phyloP scores from a whole-genome alignment of 2,329 filamentous ascomycete genomes.

The Diaporthe australafricana region DNA sequence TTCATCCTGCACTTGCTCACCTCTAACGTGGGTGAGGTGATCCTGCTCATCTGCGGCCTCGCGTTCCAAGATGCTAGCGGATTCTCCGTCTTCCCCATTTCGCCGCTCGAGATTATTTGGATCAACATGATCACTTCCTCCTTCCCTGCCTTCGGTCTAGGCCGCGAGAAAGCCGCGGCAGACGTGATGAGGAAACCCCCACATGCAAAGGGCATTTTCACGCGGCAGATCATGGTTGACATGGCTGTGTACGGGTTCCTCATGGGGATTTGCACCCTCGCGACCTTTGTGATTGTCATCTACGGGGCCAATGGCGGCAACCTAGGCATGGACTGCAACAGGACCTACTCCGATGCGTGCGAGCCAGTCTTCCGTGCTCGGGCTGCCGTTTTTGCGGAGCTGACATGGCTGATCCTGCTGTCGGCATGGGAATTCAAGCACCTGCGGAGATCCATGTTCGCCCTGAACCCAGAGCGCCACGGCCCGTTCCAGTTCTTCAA shows the following conservation, averaged over 20 bases:
- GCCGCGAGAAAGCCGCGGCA: constrained; percentile 79
- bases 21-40: constrained; percentile 87
- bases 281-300: constrained; percentile 74
- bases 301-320: constrained; percentile 66
- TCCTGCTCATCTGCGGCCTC: constrained; percentile 83
- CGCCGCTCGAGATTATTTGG: constrained; percentile 90
- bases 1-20: constrained; percentile 84
- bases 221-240: constrained; percentile 80
- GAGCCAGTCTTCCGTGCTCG: constrained; percentile 75
- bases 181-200: constrained; percentile 86
- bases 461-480: constrained; percentile 66
- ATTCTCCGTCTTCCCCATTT: constrained; percentile 86
- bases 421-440: constrained; percentile 84
- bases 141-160: constrained; percentile 88
- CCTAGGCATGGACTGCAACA: constrained; percentile 74
- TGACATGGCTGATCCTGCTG: constrained; percentile 80
- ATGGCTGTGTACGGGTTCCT: constrained; percentile 83
- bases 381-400: constrained; percentile 77
- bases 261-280: constrained; percentile 77
- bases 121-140: constrained; percentile 94
- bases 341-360: constrained; percentile 66
- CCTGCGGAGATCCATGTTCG: constrained; percentile 78
- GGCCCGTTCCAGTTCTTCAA: constrained; percentile 66
- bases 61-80: constrained; percentile 79
- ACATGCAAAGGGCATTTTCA: constrained; percentile 81